Conservation (phyloP, 169 alveolate genomes). For the Plasmodium berghei region DNA sequence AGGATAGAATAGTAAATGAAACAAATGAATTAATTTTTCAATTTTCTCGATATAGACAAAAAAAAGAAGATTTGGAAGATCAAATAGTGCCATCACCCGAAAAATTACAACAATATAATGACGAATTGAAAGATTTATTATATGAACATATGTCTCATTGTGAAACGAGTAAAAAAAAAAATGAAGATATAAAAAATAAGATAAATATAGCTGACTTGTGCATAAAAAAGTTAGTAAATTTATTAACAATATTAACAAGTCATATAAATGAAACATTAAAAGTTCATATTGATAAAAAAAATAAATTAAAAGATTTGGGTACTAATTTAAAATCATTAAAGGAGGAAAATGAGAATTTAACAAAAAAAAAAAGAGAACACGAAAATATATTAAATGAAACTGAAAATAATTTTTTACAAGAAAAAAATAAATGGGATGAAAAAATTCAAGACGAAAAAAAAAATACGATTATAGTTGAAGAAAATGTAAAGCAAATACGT, state of each 20-base stretch:
- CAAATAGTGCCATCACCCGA: conserved; percentile 76
- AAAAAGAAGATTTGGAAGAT: conserved; percentile 76
- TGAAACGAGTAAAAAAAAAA: conserved; percentile 63
- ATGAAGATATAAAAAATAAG: conserved; percentile 71
- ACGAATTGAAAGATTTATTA: conserved; percentile 61
- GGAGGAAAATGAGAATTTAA: conserved; percentile 34
- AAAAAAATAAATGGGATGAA: conserved; percentile 51
- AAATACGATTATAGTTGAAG: conserved; percentile 13
- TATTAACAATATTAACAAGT: conserved; percentile 31
- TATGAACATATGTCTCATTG: conserved; percentile 58
- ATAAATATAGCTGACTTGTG: conserved; percentile 64
- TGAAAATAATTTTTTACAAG: conserved; percentile 22
- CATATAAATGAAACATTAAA: conserved; percentile 55
- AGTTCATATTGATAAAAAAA: conserved; percentile 63
- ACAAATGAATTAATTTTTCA: conserved; percentile 71
- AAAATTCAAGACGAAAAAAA: conserved; percentile 62
- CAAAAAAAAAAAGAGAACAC: conserved; percentile 24
- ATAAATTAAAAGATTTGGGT: conserved; percentile 26
- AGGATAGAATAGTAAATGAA: conserved; percentile 68
- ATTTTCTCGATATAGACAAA: conserved; percentile 69
- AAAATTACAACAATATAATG: conserved; percentile 70
- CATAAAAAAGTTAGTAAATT: conserved; percentile 46
- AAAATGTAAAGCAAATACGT: conserved; percentile 45
- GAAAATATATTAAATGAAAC: conserved; percentile 32
- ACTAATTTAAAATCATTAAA: conserved; percentile 22